These are phyloP conservation scores for Nemophila menziesii DNA, from an alignment of 257 asterid genomes.

Conservation along the genomic window DNA sequence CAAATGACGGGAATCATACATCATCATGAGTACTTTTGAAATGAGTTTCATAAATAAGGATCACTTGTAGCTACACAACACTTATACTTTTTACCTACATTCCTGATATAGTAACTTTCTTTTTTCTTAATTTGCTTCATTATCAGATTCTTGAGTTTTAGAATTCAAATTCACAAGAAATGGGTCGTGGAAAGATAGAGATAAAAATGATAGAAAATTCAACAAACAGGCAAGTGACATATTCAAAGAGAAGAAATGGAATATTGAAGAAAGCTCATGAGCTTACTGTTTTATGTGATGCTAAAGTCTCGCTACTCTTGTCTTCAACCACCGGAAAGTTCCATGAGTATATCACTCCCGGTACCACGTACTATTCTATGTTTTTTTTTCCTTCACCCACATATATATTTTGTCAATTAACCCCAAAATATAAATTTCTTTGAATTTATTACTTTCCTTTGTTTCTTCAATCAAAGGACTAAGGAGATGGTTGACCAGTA, in stretches of 20 bases:
- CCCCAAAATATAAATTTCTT: not conserved
- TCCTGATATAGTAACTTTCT: conserved; percentile 18
- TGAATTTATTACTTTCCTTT: not conserved
- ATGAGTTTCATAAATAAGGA: conserved; percentile 14
- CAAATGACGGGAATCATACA: no score
- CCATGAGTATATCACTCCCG: conserved; percentile 37
- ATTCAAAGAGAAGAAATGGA: no score
- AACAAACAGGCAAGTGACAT: conserved; percentile 40
- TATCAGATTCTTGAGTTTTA: not conserved
- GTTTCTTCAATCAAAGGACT: conserved; percentile 15
- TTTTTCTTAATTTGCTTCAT: conserved; percentile 1
- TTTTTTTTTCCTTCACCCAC: no score
- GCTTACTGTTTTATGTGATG: conserved; percentile 41
- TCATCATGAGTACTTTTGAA: conserved; percentile 15
- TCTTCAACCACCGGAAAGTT: conserved; percentile 29
- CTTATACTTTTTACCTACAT: conserved; percentile 13
- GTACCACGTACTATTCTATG: conserved; percentile 22
- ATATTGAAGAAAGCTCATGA: conserved; percentile 49
- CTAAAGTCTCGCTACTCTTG: conserved; percentile 44
- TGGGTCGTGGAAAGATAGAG: conserved; percentile 38
- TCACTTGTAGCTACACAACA: conserved; percentile 10
- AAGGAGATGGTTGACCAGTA: conserved; percentile 38
- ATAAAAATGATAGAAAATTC: conserved; percentile 35
- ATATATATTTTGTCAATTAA: not conserved
- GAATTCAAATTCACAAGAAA: not conserved